phyloP scores from a whole-genome alignment of 2,329 filamentous ascomycete species.

The Cryphonectria parasitica region DNA sequence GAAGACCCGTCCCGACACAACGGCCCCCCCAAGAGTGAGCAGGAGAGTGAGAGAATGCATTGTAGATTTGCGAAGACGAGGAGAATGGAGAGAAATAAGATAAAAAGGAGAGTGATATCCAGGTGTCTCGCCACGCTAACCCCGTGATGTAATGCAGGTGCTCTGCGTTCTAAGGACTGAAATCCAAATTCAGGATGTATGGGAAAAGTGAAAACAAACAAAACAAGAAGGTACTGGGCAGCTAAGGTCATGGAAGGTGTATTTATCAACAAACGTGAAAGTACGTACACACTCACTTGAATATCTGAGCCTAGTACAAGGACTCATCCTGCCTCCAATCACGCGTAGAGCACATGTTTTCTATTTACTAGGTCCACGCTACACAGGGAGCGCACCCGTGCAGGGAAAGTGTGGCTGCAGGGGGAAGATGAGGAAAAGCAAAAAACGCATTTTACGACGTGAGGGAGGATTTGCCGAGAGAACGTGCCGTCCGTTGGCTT shows the following conservation, averaged over 20 bases:
- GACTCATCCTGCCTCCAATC: not conserved
- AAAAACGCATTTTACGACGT: not conserved
- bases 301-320: not conserved
- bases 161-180: not conserved
- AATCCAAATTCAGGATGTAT: not conserved
- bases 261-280: not conserved
- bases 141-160: not conserved
- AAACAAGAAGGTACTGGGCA: not conserved
- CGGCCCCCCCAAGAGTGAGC: slow-evolving; percentile 27
- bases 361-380: not conserved
- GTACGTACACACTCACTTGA: not conserved
- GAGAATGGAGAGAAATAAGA: no score
- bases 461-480: not conserved
- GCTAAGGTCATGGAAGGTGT: not conserved
- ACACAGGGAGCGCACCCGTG: not conserved
- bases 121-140: not conserved
- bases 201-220: not conserved
- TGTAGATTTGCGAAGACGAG: not conserved
- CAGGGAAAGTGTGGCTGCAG: not conserved
- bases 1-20: slow-evolving; percentile 40
- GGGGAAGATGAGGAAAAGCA: not conserved
- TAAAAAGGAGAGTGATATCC: not conserved
- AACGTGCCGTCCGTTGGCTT: not conserved
- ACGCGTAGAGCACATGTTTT: not conserved
- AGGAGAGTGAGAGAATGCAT: slow-evolving; percentile 35